phyloP scores from a whole-genome alignment of 768 basidiomycete genomes.

The Russula griseocarnosa region DNA sequence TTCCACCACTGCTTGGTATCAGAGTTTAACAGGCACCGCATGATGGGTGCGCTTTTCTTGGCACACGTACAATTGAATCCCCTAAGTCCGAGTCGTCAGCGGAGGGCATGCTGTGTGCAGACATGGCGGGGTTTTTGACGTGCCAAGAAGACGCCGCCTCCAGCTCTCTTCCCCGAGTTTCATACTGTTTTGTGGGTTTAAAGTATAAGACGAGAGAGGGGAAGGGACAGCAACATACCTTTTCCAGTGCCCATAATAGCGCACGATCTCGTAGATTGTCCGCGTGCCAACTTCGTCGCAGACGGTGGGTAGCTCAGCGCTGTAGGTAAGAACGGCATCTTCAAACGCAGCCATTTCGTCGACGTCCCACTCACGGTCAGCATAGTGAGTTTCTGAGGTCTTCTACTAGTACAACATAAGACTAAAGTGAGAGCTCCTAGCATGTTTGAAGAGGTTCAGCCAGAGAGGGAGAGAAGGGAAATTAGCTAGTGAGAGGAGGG shows the following conservation, averaged over 20 bases:
- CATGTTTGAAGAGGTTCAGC: too few species aligned
- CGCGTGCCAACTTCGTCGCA: constrained; percentile 69
- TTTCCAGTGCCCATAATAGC: constrained; percentile 86
- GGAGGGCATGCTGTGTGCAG: not conserved
- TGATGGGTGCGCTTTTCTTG: constrained; percentile 49
- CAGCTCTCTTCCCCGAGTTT: constrained; percentile 67
- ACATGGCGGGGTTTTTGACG: constrained; percentile 1
- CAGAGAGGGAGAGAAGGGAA: too few species aligned
- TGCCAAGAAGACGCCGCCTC: constrained; percentile 21
- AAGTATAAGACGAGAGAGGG: not conserved
- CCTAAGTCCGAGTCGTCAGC: constrained; percentile 58
- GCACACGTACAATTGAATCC: constrained; percentile 63
- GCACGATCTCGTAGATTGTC: constrained; percentile 70
- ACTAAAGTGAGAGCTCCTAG: constrained; percentile 21
- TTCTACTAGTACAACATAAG: constrained; percentile 56
- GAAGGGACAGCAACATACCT: constrained; percentile 43
- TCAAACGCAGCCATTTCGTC: constrained; percentile 74
- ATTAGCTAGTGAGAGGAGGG: too few species aligned
- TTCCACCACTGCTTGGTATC: constrained; percentile 87
- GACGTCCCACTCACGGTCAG: constrained; percentile 65
- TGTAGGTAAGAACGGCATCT: constrained; percentile 64
- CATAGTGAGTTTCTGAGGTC: constrained; percentile 57
- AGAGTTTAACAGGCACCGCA: constrained; percentile 83
- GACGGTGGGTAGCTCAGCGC: constrained; percentile 75
- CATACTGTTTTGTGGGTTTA: constrained; percentile 39